Conservation (phyloP, 192 early-diverging fungal species). For the Pilobolus umbonatus region DNA sequence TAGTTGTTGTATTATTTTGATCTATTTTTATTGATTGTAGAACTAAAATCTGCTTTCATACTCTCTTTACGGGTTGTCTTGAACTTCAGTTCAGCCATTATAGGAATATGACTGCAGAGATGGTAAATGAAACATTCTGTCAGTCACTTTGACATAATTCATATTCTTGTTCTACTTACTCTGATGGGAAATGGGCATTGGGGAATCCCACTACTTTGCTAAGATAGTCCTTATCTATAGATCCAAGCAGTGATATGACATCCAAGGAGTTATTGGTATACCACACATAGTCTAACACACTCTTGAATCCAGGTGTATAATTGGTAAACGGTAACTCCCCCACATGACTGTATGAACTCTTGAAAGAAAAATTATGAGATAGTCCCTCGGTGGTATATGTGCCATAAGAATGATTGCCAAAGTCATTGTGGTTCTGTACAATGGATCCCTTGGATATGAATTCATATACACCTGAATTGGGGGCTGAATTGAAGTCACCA, state of each 20-base stretch:
- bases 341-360: slow-evolving; percentile 70
- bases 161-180: slow-evolving; percentile 40
- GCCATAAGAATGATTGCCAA: slow-evolving; percentile 76
- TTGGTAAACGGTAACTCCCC: slow-evolving; percentile 90
- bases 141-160: too few species aligned
- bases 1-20: slow-evolving; percentile 10
- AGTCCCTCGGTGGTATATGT: slow-evolving; percentile 81
- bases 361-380: slow-evolving; percentile 76
- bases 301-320: slow-evolving; percentile 79
- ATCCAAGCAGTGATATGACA: slow-evolving; percentile 75
- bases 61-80: slow-evolving; percentile 28
- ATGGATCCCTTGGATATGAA: slow-evolving; percentile 76
- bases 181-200: slow-evolving; percentile 82
- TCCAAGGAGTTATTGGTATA: slow-evolving; percentile 70
- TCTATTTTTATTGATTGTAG: slow-evolving; percentile 6
- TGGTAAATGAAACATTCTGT: neutral
- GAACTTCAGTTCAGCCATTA: slow-evolving; percentile 73
- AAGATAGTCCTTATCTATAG: slow-evolving; percentile 79
- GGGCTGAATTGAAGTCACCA: slow-evolving; percentile 93
- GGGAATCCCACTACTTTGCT: slow-evolving; percentile 85
- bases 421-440: slow-evolving; percentile 80
- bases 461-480: slow-evolving; percentile 88
- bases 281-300: slow-evolving; percentile 95
- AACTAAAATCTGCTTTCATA: slow-evolving; percentile 27
- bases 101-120: slow-evolving; percentile 53